A percentile compares a stretch with the other conserved stretches of the same genome.
Evolutionary conservation across 2,329 filamentous ascomycete species (phyloP).

Genomic region (Pyricularia grisea): DNA sequence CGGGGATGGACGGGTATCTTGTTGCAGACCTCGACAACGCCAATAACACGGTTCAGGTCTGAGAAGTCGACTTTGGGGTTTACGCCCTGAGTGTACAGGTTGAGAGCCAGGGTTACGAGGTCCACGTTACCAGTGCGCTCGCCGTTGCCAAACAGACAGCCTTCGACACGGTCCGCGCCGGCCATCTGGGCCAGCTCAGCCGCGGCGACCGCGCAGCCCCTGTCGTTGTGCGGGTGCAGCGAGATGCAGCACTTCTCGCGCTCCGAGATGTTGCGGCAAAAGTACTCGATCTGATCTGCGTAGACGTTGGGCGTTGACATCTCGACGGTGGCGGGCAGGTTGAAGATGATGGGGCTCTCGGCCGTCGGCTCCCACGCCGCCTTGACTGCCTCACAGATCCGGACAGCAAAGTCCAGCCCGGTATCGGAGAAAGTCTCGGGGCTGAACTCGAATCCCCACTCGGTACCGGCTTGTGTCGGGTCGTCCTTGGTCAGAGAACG

Average conservation of each 20-base stretch:
- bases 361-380: slow-evolving; percentile 77
- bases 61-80: slow-evolving; percentile 84
- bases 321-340: slow-evolving; percentile 92
- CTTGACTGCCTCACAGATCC: slow-evolving; percentile 89
- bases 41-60: slow-evolving; percentile 75
- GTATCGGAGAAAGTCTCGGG: slow-evolving; percentile 90
- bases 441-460: slow-evolving; percentile 76
- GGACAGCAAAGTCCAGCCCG: slow-evolving; percentile 69
- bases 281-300: slow-evolving; percentile 94
- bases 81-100: slow-evolving; percentile 91
- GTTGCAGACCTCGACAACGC: slow-evolving; percentile 83
- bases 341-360: slow-evolving; percentile 86
- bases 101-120: slow-evolving; percentile 82
- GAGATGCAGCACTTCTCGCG: slow-evolving; percentile 82
- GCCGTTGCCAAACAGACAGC: slow-evolving; percentile 88
- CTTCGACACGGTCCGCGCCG: slow-evolving; percentile 87
- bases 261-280: slow-evolving; percentile 67
- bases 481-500: slow-evolving; percentile 82
- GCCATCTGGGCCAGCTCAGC: slow-evolving; percentile 95
- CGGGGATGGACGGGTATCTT: slow-evolving; percentile 90
- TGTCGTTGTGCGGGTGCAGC: slow-evolving; percentile 90
- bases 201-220: slow-evolving; percentile 81
- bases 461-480: slow-evolving; percentile 43
- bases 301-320: slow-evolving; percentile 92
- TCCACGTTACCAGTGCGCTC: slow-evolving; percentile 95